Evolutionary conservation across 257 asterid genomes (phyloP).

Genomic region (Solanum bulbocastanum): DNA sequence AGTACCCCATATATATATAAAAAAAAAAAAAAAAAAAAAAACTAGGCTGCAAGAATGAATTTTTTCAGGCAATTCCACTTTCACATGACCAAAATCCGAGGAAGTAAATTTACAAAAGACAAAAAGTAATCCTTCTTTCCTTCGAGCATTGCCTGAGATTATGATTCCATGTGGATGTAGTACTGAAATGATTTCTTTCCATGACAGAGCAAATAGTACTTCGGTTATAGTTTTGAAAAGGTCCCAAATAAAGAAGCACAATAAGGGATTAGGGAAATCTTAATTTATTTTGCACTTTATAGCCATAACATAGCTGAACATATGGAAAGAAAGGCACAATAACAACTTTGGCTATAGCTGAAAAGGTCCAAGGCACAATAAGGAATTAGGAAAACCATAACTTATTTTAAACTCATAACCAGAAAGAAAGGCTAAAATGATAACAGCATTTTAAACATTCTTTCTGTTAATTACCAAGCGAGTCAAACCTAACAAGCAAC

Average conservation of each 20-base stretch:
- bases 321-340: background rate
- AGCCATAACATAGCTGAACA: background rate
- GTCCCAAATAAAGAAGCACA: background rate
- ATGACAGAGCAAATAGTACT: background rate
- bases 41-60: background rate
- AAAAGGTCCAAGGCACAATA: background rate
- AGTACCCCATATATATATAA: background rate
- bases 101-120: background rate
- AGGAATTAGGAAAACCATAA: background rate
- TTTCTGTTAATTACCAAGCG: background rate
- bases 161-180: background rate
- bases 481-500: background rate
- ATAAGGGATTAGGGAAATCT: background rate
- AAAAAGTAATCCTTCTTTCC: background rate
- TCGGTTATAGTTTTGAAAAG: background rate
- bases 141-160: background rate
- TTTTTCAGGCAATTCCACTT: background rate
- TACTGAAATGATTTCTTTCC: background rate
- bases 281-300: background rate
- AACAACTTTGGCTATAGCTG: background rate
- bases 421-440: background rate
- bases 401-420: background rate
- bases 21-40: too few relatives aligned
- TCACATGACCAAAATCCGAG: background rate
- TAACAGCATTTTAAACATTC: background rate